phyloP scores from a whole-genome alignment of 2,329 filamentous ascomycete species.

The Fusarium sp. region DNA sequence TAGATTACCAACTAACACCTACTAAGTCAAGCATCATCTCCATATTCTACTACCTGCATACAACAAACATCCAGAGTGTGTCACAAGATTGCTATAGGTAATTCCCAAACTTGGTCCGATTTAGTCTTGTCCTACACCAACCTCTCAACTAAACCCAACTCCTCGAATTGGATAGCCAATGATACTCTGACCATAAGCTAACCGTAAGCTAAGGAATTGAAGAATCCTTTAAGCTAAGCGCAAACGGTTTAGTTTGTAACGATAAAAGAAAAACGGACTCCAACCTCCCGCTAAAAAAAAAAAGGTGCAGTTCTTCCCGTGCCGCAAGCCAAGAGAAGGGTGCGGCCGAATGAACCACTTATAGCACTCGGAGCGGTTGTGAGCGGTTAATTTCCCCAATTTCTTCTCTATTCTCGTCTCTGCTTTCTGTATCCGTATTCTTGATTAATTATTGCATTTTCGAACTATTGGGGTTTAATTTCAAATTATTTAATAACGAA shows the following conservation, averaged over 20 bases:
- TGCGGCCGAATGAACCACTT: constrained; percentile 27
- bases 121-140: constrained; percentile 2
- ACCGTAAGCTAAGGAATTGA: constrained; percentile 5
- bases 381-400: constrained; percentile 26
- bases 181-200: constrained; percentile 6
- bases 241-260: not conserved
- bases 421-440: not conserved
- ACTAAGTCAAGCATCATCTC: not conserved
- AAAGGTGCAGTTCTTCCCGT: constrained; percentile 8
- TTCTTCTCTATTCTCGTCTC: not conserved
- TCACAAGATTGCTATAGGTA: not conserved
- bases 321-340: constrained; percentile 24
- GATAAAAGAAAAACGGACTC: not conserved
- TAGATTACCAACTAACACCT: constrained; percentile 1
- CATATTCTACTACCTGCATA: not conserved
- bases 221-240: constrained; percentile 9
- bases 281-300: not conserved
- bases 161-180: constrained; percentile 9
- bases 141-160: not conserved
- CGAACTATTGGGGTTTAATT: not conserved
- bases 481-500: not conserved
- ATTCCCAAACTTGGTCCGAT: not conserved
- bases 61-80: not conserved
- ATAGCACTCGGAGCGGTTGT: constrained; percentile 23
- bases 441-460: not conserved